These are phyloP conservation scores for Neofusicoccum umdonicola DNA, from an alignment of 2,329 filamentous ascomycete species.

Conservation along the genomic window DNA sequence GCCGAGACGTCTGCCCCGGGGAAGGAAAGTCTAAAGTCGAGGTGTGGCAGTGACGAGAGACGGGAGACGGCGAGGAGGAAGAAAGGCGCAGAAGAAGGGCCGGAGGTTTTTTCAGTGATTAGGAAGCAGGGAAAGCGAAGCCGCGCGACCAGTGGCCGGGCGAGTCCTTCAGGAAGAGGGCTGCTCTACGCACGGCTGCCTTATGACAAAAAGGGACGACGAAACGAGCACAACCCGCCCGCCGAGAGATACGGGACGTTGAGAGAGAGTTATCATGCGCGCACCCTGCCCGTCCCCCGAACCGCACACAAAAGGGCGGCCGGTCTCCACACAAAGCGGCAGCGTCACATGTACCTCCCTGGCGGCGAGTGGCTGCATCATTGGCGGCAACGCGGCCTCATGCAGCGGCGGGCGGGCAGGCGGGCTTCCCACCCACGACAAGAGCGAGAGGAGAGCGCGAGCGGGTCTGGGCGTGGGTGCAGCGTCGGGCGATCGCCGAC, in stretches of 20 bases:
- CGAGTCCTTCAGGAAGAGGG: background rate
- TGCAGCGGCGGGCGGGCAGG: background rate
- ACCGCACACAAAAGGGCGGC: background rate
- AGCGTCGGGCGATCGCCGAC: background rate
- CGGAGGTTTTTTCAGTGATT: background rate
- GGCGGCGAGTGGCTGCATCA: background rate
- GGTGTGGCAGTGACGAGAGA: no score
- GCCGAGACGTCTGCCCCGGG: no score
- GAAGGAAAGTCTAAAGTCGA: no score
- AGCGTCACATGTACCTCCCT: background rate
- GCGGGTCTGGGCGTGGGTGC: background rate
- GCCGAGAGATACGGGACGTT: background rate
- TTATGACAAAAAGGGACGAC: background rate
- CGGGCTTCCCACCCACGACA: no score
- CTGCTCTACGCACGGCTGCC: background rate
- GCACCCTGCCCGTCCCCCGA: background rate
- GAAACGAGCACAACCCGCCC: background rate
- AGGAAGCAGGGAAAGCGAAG: background rate
- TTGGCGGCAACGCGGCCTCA: background rate
- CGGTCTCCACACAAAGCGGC: background rate
- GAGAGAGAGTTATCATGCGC: background rate
- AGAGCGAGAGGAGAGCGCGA: background rate
- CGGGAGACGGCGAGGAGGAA: background rate
- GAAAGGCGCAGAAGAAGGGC: background rate
- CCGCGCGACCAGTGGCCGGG: background rate